Evolutionary conservation across 129 eudicot species (phyloP).

Genomic region (Sambucus nigra): DNA sequence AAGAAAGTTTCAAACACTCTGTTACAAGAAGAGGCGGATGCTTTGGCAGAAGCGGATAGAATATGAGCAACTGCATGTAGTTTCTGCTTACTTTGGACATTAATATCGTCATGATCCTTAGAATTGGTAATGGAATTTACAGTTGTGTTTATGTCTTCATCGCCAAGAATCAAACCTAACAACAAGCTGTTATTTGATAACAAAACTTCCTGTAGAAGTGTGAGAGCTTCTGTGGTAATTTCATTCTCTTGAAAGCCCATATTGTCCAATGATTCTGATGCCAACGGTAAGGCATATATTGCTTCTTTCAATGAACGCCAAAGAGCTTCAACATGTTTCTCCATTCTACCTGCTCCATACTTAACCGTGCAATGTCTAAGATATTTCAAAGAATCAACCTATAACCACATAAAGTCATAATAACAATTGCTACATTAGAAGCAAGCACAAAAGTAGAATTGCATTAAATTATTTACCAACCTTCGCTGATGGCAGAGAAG

Average conservation of each 20-base stretch:
- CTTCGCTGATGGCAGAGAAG: constrained; percentile 82
- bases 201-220: constrained; percentile 52
- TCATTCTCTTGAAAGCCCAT: constrained; percentile 46
- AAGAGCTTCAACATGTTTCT: constrained; percentile 47
- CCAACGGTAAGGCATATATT: constrained; percentile 30
- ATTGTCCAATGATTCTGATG: constrained; percentile 15
- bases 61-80: constrained; percentile 55
- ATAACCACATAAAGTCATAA: constrained; percentile 7
- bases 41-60: constrained; percentile 40
- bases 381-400: constrained; percentile 86
- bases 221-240: constrained; percentile 50
- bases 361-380: constrained; percentile 53
- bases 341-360: constrained; percentile 58
- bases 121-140: constrained; percentile 26
- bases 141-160: constrained; percentile 40
- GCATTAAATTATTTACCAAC: constrained; percentile 24
- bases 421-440: background rate
- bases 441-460: background rate
- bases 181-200: constrained; percentile 31
- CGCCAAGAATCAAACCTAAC: constrained; percentile 48
- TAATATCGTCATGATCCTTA: constrained; percentile 21
- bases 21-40: constrained; percentile 57
- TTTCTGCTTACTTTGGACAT: constrained; percentile 42
- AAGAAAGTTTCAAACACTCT: constrained; percentile 52
- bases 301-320: constrained; percentile 65